Evolutionary conservation across 2,329 filamentous ascomycete genomes (phyloP).

Genomic region (Pseudogymnoascus sp.): DNA sequence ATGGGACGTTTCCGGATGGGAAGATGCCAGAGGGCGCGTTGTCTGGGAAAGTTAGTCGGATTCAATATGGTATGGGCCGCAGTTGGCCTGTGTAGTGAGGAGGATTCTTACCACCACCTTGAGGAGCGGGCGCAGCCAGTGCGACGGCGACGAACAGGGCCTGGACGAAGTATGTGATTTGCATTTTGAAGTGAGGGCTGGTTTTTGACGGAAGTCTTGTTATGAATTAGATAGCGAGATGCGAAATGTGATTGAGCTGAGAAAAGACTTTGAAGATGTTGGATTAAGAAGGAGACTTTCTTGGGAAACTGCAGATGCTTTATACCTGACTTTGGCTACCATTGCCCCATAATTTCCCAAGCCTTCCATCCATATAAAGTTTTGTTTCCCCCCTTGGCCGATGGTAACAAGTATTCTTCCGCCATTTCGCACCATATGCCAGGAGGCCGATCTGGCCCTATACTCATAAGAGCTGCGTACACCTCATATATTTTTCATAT

Average conservation of each 20-base stretch:
- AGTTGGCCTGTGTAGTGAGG: neutral
- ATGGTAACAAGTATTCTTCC: neutral
- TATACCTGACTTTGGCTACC: neutral
- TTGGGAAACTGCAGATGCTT: neutral
- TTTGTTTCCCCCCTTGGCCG: neutral
- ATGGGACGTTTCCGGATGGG: neutral
- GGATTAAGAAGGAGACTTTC: neutral
- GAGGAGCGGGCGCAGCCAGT: conserved; percentile 4
- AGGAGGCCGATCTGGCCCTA: neutral
- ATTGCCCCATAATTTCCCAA: neutral
- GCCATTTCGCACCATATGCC: neutral
- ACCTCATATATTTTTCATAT: neutral
- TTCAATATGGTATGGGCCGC: neutral
- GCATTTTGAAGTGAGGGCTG: neutral
- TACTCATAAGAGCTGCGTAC: neutral
- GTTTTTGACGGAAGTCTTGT: neutral
- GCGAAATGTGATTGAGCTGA: neutral
- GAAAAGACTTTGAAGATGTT: neutral
- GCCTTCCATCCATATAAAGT: neutral
- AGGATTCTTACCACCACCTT: neutral
- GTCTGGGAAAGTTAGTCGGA: neutral
- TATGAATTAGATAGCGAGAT: neutral
- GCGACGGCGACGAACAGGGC: neutral
- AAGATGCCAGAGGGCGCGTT: neutral
- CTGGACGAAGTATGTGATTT: neutral